phyloP scores from a whole-genome alignment of 768 basidiomycete species.

The Suillus subalutaceus region DNA sequence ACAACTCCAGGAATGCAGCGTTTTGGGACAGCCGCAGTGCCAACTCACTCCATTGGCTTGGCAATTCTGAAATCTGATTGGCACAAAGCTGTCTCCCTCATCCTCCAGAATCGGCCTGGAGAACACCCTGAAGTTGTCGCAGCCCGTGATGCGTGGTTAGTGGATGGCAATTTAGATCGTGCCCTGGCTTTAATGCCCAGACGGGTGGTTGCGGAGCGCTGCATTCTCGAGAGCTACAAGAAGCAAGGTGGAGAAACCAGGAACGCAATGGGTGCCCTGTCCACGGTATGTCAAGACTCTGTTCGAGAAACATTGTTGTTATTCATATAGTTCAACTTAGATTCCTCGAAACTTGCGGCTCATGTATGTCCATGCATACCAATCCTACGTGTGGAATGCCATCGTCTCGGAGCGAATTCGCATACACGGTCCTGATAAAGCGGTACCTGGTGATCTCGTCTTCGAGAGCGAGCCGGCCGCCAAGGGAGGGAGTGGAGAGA shows the following conservation, averaged over 20 bases:
- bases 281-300: constrained; percentile 54
- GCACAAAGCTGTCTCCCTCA: constrained; percentile 82
- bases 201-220: constrained; percentile 90
- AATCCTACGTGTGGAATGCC: constrained; percentile 98
- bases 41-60: constrained; percentile 93
- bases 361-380: constrained; percentile 99
- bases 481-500: constrained; percentile 15
- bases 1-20: constrained; percentile 86
- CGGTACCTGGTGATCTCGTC: constrained; percentile 90
- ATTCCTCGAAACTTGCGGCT: constrained; percentile 93
- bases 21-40: constrained; percentile 95
- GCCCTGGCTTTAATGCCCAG: constrained; percentile 88
- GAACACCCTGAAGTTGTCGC: constrained; percentile 91
- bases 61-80: constrained; percentile 89
- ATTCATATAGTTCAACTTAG: constrained; percentile 43
- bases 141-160: constrained; percentile 88
- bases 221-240: constrained; percentile 88
- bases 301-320: not conserved
- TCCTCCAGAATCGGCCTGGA: constrained; percentile 82
- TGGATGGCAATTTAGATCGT: constrained; percentile 75
- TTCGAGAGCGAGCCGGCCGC: constrained; percentile 50
- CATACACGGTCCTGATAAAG: constrained; percentile 68
- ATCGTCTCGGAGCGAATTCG: constrained; percentile 93
- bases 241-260: constrained; percentile 77
- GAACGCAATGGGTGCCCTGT: constrained; percentile 86